Evolutionary conservation across 2,329 filamentous ascomycete species (phyloP).

Genomic region (Ceratocystis destructans): DNA sequence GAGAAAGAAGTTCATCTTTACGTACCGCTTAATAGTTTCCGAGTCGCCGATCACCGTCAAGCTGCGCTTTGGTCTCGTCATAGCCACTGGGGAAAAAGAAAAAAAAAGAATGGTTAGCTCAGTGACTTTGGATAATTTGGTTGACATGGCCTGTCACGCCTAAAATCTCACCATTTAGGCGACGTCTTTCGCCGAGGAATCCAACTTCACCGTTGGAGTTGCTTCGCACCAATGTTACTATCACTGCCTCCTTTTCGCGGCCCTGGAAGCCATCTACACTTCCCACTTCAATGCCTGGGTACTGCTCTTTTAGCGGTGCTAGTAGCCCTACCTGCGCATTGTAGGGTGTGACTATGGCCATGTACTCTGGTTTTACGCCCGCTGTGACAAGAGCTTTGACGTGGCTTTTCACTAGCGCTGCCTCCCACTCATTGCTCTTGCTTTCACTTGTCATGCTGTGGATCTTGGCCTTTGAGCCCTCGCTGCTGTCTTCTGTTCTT

Average conservation of each 20-base stretch:
- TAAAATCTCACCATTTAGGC: slow-evolving; percentile 64
- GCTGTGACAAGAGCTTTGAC: slow-evolving; percentile 62
- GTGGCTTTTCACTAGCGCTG: slow-evolving; percentile 63
- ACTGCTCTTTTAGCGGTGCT: slow-evolving; percentile 65
- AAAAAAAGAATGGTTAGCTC: slow-evolving; percentile 28
- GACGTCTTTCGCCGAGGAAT: slow-evolving; percentile 80
- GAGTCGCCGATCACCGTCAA: slow-evolving; percentile 86
- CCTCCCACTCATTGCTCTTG: slow-evolving; percentile 88
- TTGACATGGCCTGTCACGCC: background rate
- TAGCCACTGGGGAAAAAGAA: slow-evolving; percentile 70
- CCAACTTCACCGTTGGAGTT: slow-evolving; percentile 79
- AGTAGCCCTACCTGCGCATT: slow-evolving; percentile 82
- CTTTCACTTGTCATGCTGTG: slow-evolving; percentile 42
- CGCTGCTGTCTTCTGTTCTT: slow-evolving; percentile 59
- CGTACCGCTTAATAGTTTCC: slow-evolving; percentile 79
- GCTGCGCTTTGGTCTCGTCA: slow-evolving; percentile 87
- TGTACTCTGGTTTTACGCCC: slow-evolving; percentile 68
- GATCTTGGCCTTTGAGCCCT: slow-evolving; percentile 33
- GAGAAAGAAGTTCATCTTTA: slow-evolving; percentile 22
- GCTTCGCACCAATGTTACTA: slow-evolving; percentile 87
- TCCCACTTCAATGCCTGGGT: slow-evolving; percentile 79
- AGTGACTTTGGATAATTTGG: background rate
- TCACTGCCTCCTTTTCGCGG: slow-evolving; percentile 86
- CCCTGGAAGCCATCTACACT: slow-evolving; percentile 97
- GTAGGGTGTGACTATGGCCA: slow-evolving; percentile 90